Evolutionary conservation across 306 rosid genomes (phyloP).

Genomic region (Gastrolobium villosum): DNA sequence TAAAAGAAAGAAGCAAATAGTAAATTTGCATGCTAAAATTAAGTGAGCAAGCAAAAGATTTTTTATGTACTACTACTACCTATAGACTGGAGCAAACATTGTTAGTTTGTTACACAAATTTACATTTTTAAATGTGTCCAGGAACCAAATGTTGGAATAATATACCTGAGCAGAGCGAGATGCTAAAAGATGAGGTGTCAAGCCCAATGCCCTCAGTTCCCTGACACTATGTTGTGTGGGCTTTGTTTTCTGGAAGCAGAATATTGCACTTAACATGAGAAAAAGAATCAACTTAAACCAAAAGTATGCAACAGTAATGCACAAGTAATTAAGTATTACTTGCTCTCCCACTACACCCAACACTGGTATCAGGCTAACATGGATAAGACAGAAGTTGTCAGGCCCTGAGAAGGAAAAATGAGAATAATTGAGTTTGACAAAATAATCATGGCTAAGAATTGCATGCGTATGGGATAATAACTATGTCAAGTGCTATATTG

Average conservation of each 20-base stretch:
- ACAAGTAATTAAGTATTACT: constrained; percentile 62
- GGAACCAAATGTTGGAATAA: constrained; percentile 33
- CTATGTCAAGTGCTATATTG: background rate
- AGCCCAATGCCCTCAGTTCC: constrained; percentile 93
- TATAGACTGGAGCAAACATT: constrained; percentile 30
- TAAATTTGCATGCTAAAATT: constrained; percentile 25
- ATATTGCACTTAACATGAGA: constrained; percentile 46
- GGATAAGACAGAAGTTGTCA: constrained; percentile 95
- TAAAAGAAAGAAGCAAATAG: background rate
- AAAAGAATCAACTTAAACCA: constrained; percentile 10
- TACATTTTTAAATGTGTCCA: constrained; percentile 36
- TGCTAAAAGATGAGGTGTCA: constrained; percentile 96
- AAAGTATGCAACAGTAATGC: constrained; percentile 38
- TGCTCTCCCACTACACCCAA: constrained; percentile 99
- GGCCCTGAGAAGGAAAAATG: constrained; percentile 70
- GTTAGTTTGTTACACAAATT: background rate
- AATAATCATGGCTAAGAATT: background rate
- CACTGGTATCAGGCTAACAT: constrained; percentile 97
- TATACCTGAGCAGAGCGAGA: constrained; percentile 96
- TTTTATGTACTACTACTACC: constrained; percentile 20
- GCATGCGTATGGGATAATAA: constrained; percentile 1
- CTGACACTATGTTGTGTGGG: constrained; percentile 97
- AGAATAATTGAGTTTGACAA: constrained; percentile 37
- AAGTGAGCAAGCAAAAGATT: constrained; percentile 5
- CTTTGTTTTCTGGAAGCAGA: constrained; percentile 85